Evolutionary conservation across 192 early-diverging fungal species (phyloP).

Genomic region (Backusella australiensis): DNA sequence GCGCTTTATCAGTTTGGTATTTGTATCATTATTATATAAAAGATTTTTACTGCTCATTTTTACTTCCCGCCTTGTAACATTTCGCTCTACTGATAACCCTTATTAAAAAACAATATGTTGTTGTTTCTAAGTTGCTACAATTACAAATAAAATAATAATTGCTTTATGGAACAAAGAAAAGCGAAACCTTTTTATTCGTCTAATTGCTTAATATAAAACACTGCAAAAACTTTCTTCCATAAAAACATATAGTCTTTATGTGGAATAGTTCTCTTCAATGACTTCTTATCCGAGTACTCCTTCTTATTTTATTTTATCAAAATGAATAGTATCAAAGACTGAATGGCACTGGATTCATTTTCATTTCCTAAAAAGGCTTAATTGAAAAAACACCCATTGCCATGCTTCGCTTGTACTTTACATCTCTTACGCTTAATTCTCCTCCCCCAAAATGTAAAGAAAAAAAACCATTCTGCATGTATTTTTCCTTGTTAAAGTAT

Average conservation of each 20-base stretch:
- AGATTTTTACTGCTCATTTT: neutral
- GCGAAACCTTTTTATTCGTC: neutral
- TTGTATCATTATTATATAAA: neutral
- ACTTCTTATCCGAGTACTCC: neutral
- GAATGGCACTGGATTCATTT: neutral
- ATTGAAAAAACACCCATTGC: slow-evolving; percentile 2
- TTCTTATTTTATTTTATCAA: neutral
- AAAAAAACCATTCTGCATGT: neutral
- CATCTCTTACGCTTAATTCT: neutral
- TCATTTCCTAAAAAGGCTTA: slow-evolving; percentile 11
- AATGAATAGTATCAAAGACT: neutral
- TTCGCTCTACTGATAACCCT: neutral
- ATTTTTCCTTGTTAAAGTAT: neutral
- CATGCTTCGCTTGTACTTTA: neutral
- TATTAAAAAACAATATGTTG: neutral
- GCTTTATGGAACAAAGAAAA: neutral
- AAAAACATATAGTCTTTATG: neutral
- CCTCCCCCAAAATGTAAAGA: neutral
- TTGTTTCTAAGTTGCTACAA: neutral
- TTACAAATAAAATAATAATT: neutral
- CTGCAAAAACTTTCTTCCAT: neutral
- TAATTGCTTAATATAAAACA: neutral
- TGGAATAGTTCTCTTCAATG: neutral
- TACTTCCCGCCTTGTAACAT: neutral
- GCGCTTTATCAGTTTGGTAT: neutral